Evolutionary conservation across 306 rosid species (phyloP), one percentile per base, ranked within the genome.

Genomic region (Luffa aegyptiaca): DNA sequence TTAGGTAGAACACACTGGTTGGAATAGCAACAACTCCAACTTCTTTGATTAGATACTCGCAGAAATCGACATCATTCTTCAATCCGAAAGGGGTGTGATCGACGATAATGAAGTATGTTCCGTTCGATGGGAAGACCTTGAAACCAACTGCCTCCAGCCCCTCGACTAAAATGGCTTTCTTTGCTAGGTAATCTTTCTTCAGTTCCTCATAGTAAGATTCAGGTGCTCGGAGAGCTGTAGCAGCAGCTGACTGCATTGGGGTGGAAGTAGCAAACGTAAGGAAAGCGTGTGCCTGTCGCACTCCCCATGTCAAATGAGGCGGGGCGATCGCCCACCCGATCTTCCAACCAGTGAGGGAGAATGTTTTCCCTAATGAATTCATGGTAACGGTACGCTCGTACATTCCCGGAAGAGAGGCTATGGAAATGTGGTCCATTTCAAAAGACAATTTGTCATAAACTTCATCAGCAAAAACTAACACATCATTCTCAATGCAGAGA

Each of bases 1-100:
- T 89, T 39, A 95, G 84, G 88, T 91, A 95, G 84, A 95, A 95
- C 1, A 89, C 97, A 75, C 97, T 95, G 36, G 97, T 90, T 6
- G 99, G 99, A 42, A 95, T 95, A 68, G 98, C 99, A 70, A 87
- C 99, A 14, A 95, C 98, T 59, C 99, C 98, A 21, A 95, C 93
- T 83, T 93, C 98, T 85, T 91, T 91, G 74, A 93, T 90, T 62
- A 93, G 88, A 88, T 93, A 91, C 85, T 95, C 97, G 21, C 97
- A 93, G 53, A 95, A 95, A 21, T 90, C 91, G 61, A 95, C 78
- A 78, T 95, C 98, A 49, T 93, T 88, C 72, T 92, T 88, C 70
- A 84, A 83, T 74, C 99, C 98, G 59, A 95, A 95, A 58, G 99
- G 93, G 52, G 99, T 90, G 87, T 95, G 99, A 84, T 95, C 98